These are phyloP conservation scores for Hortiboletus flavorubellus DNA, from an alignment of 768 basidiomycete species.

Conservation along the genomic window DNA sequence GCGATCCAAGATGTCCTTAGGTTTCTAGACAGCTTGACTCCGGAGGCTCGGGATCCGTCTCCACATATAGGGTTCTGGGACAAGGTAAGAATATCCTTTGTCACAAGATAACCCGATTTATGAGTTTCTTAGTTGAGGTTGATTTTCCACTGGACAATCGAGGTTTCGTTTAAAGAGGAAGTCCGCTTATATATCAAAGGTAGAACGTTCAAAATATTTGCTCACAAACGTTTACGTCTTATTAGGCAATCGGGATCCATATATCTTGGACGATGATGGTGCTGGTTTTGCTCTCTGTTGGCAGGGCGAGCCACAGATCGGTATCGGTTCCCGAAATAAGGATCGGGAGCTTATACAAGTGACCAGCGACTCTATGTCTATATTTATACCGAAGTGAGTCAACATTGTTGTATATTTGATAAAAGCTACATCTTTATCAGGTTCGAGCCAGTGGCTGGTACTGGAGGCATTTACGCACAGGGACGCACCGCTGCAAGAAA, in stretches of 20 bases:
- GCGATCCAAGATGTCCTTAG: constrained; percentile 85
- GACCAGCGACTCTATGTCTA: constrained; percentile 70
- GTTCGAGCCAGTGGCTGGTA: constrained; percentile 15
- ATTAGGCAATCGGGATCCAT: constrained; percentile 80
- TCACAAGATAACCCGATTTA: constrained; percentile 3
- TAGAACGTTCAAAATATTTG: constrained; percentile 24
- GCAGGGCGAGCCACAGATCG: constrained; percentile 69
- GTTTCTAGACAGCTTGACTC: constrained; percentile 76
- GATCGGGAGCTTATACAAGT: constrained; percentile 83
- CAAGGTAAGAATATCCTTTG: constrained; percentile 51
- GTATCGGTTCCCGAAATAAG: constrained; percentile 65
- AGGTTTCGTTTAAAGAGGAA: constrained; percentile 63
- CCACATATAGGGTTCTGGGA: constrained; percentile 93
- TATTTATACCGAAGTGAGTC: constrained; percentile 82
- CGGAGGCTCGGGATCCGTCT: constrained; percentile 75
- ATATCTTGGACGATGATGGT: constrained; percentile 62
- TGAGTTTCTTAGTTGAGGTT: constrained; percentile 53
- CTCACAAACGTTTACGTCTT: constrained; percentile 6
- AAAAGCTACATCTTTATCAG: constrained; percentile 11
- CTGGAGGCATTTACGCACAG: constrained; percentile 16
- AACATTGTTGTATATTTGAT: neutral
- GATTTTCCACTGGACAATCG: constrained; percentile 79
- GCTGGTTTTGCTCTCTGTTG: constrained; percentile 88
- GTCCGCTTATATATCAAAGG: constrained; percentile 87
- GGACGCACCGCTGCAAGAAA: constrained; percentile 20